Percentiles rank a stretch among this genome's conserved stretches.
Conservation (phyloP, 768 basidiomycete genomes). For the Phylloporus arenicola region DNA sequence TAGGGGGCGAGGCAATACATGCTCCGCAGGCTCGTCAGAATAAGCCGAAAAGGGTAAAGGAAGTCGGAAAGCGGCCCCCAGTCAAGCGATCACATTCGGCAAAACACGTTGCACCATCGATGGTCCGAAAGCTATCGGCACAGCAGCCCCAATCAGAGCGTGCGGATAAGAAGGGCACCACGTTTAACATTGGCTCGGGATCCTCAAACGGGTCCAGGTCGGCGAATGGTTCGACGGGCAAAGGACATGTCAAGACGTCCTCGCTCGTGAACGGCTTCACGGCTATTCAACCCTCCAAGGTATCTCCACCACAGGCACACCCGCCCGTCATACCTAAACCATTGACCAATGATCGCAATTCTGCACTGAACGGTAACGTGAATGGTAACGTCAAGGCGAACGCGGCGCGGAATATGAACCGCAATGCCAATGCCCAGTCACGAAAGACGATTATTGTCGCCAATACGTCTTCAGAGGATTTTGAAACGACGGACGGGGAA, state of each 20-base stretch:
- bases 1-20: conserved; percentile 6
- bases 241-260: conserved; percentile 7
- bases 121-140: conserved; percentile 23
- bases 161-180: conserved; percentile 25
- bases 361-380: conserved; percentile 13
- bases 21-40: conserved; percentile 15
- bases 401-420: conserved; percentile 5
- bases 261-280: conserved; percentile 8
- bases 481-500: conserved; percentile 50
- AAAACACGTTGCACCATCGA: conserved; percentile 25
- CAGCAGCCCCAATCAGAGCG: conserved; percentile 16
- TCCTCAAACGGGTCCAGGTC: conserved; percentile 46
- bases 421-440: conserved; percentile 24
- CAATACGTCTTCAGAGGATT: conserved; percentile 43
- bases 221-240: conserved; percentile 20
- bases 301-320: conserved; percentile 8
- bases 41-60: conserved; percentile 32
- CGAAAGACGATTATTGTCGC: conserved; percentile 44
- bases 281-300: conserved; percentile 6
- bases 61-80: conserved; percentile 23
- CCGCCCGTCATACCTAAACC: conserved; percentile 19
- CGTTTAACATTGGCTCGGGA: conserved; percentile 57
- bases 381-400: conserved; percentile 14
- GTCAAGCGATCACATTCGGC: conserved; percentile 28
- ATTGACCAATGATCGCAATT: conserved; percentile 3